These are phyloP conservation scores for Russula emetica DNA, from an alignment of 768 basidiomycete species.

Conservation along the genomic window DNA sequence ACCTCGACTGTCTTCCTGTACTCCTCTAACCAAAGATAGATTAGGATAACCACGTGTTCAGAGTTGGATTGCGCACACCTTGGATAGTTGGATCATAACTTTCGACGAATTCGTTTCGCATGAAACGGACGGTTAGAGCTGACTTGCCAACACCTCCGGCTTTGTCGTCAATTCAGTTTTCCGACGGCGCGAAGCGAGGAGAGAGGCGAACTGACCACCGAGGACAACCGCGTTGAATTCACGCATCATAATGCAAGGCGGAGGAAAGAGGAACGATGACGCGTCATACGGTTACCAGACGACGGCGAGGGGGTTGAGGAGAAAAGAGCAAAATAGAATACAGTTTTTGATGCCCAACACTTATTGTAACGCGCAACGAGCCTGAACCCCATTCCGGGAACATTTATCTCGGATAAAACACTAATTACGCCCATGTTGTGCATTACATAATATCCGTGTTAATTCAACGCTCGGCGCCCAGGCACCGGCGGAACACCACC, in stretches of 20 bases:
- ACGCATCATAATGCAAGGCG: constrained; percentile 44
- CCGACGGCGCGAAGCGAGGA: neutral
- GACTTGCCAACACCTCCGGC: constrained; percentile 90
- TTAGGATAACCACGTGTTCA: constrained; percentile 1
- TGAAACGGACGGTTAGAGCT: constrained; percentile 75
- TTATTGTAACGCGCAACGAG: neutral
- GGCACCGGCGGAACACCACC: neutral
- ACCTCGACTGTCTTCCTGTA: constrained; percentile 63
- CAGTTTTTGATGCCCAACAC: constrained; percentile 12
- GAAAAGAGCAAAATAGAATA: neutral
- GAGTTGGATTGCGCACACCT: constrained; percentile 41
- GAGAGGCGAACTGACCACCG: constrained; percentile 50
- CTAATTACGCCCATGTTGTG: neutral
- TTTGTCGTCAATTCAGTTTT: constrained; percentile 31
- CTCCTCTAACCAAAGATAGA: constrained; percentile 47
- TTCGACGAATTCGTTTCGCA: constrained; percentile 67
- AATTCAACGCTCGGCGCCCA: neutral
- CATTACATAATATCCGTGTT: constrained; percentile 2
- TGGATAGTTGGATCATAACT: constrained; percentile 83
- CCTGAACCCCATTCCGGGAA: neutral
- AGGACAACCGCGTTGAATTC: constrained; percentile 76
- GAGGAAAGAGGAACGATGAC: constrained; percentile 20
- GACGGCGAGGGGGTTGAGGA: constrained; percentile 6
- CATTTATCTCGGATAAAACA: neutral
- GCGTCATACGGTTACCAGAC: constrained; percentile 27